These are phyloP conservation scores for Acorus gramineus DNA, from an alignment of 106 monocot species.

Conservation along the genomic window DNA sequence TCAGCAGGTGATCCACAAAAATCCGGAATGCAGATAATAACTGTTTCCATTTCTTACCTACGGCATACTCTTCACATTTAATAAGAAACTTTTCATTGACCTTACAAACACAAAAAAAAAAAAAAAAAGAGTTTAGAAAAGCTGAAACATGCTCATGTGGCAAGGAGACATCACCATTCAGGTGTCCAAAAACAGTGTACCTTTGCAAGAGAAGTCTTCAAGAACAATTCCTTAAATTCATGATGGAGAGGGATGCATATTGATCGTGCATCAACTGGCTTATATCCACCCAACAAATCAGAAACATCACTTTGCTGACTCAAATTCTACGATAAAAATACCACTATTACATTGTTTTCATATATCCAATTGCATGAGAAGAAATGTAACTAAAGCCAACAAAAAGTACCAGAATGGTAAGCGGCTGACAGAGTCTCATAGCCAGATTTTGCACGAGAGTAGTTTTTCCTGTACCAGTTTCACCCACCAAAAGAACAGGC, in stretches of 20 bases:
- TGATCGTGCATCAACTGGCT: slow-evolving; percentile 63
- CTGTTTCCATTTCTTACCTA: slow-evolving; percentile 74
- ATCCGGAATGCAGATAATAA: slow-evolving; percentile 36
- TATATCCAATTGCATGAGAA: too few species aligned
- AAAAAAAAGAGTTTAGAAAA: neutral
- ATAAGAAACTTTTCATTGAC: slow-evolving; percentile 43
- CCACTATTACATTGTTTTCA: too few species aligned
- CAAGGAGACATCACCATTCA: too few species aligned
- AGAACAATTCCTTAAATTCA: slow-evolving; percentile 70
- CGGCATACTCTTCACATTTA: slow-evolving; percentile 38
- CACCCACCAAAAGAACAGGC: slow-evolving; percentile 91
- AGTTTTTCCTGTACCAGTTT: slow-evolving; percentile 98
- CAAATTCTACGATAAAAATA: slow-evolving; percentile 46
- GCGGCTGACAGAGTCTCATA: slow-evolving; percentile 48
- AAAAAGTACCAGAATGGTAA: slow-evolving; percentile 64
- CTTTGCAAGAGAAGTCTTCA: slow-evolving; percentile 40
- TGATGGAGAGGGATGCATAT: slow-evolving; percentile 67
- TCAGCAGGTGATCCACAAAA: slow-evolving; percentile 17
- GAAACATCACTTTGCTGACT: slow-evolving; percentile 94
- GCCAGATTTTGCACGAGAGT: slow-evolving; percentile 93
- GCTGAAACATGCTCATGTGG: too few species aligned
- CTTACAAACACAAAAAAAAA: slow-evolving; percentile 17
- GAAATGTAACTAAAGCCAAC: neutral
- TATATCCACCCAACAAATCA: slow-evolving; percentile 90
- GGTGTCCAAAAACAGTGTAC: slow-evolving; percentile 8